Base-by-base conservation (phyloP, 345 rosid species). In the Populus euphratica region DNA sequence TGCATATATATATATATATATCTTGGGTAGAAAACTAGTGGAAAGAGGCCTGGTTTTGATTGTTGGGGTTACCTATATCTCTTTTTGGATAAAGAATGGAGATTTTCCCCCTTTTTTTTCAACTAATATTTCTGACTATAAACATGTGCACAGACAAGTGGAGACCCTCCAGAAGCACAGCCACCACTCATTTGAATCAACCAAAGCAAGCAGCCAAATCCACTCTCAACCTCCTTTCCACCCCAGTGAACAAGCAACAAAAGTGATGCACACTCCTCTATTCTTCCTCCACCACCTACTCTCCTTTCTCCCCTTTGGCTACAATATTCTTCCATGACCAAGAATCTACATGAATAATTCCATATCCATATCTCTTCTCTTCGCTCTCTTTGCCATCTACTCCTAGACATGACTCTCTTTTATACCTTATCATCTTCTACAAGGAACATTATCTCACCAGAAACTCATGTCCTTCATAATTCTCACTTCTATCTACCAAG, bases 401-500 rank as follows among this genome's bases (percentile, higher is more conserved):
- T 31, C 8, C 70, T n/a, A 29, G 67, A 64, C 80, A 93, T 93
- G 98, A 83, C 91, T 88, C 89, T 90, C 76, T 82, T 91, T 75
- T 88, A 83, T 73, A 79, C 88, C 81, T 81, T 87, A 69, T 87
- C 63, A 9, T 11, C 90, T 80, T 89, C 89, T 56, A 79, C 88
- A 39, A 85, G 89, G 80, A 88, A 88, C 82, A 74, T 81, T 76
- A 25, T 78, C 77, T 78, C 87, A 10, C 80, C 76, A 6, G 73
- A 82, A 64, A 50, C 78, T 11, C 72, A 83, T 61, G 78, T 84
- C 41, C 81, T 75, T 16, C 79, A 73, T 38, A 79, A 75, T 64
- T 85, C 85, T 52, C 89, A 87, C 79, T 77, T 87, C 78, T 84
- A 75, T 76, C 78, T 78, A 47, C 86, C 88, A 2, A 87, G 78